Percentiles rank a stretch among this genome's conserved stretches.
phyloP scores from a whole-genome alignment of 2,329 filamentous ascomycete species.

The Penicillium sp. region DNA sequence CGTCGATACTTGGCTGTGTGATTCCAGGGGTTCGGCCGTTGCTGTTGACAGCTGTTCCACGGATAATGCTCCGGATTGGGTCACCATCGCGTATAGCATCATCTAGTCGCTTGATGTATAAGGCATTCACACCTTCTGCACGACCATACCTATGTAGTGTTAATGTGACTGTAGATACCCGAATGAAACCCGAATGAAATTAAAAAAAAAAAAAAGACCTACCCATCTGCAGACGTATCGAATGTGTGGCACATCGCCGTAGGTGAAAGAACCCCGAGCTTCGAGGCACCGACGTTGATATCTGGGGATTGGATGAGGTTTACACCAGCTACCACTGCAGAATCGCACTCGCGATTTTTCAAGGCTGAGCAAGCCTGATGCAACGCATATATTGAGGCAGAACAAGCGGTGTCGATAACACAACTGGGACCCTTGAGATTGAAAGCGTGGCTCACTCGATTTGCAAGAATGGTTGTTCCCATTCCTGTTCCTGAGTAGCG shows the following conservation, averaged over 20 bases:
- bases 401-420: conserved; percentile 39
- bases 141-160: conserved; percentile 32
- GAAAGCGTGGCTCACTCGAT: conserved; percentile 38
- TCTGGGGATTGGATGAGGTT: conserved; percentile 25
- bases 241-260: background rate
- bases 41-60: conserved; percentile 14
- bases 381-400: conserved; percentile 40
- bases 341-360: conserved; percentile 16
- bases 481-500: conserved; percentile 14
- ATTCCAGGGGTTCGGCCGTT: background rate
- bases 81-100: conserved; percentile 28
- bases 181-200: no score
- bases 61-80: conserved; percentile 18
- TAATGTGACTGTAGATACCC: no score
- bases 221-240: no score
- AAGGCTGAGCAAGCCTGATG: conserved; percentile 38
- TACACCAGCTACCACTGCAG: background rate
- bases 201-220: no score
- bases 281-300: conserved; percentile 25
- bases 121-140: conserved; percentile 32
- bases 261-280: conserved; percentile 29
- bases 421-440: conserved; percentile 36
- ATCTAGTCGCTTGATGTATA: conserved; percentile 35
- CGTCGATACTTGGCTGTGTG: background rate
- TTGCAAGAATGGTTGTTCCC: conserved; percentile 13